Evolutionary conservation across 306 rosid species (phyloP).

Genomic region (Psophocarpus tetragonolobus): DNA sequence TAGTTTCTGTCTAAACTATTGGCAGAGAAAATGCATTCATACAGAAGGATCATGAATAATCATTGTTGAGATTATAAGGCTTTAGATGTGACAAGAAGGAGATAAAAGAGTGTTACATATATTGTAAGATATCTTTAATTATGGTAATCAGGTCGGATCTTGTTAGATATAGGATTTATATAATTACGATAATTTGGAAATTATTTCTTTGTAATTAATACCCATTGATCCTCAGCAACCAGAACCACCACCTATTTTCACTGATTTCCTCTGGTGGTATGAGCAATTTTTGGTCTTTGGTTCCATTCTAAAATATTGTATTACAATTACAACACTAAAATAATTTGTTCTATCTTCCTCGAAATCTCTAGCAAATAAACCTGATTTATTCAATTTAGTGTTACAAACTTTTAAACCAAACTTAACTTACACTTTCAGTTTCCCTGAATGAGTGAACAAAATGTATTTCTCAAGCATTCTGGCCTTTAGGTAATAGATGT

Average conservation of each 20-base stretch:
- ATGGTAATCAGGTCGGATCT: no score
- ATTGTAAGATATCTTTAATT: not conserved
- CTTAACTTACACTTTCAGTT: not conserved
- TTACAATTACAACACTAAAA: not conserved
- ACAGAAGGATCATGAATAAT: not conserved
- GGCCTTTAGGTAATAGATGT: not conserved
- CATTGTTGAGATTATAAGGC: not conserved
- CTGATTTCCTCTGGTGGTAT: no score
- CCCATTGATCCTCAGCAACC: not conserved
- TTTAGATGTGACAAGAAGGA: not conserved
- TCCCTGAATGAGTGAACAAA: not conserved
- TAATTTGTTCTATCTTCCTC: not conserved
- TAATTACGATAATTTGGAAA: not conserved
- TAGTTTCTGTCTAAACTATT: not conserved
- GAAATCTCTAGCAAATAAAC: not conserved
- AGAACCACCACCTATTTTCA: not conserved
- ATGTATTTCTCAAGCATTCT: not conserved
- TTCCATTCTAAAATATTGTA: not conserved
- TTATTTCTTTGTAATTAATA: not conserved
- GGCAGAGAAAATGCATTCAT: not conserved
- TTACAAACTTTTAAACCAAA: not conserved
- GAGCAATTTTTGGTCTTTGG: not conserved
- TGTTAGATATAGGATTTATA: not conserved
- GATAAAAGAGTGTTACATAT: not conserved
- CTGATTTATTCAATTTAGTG: conserved; percentile 1